These are phyloP conservation scores for Prasinococcaceae sp. DNA, from an alignment of 139 green algal species.

Conservation along the genomic window DNA sequence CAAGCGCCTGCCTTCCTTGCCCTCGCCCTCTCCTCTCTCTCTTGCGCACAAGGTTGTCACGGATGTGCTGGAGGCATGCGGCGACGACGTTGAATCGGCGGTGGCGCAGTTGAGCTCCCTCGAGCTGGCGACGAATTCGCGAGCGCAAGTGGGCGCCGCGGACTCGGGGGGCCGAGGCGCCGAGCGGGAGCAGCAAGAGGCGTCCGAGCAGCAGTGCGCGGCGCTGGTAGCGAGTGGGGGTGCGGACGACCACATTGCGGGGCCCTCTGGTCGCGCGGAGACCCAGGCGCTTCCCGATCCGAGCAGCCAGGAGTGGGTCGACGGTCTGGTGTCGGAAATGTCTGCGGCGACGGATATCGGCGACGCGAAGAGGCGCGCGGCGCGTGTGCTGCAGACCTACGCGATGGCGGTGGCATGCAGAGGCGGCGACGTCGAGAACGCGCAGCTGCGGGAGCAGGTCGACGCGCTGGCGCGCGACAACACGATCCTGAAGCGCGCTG, in stretches of 20 bases:
- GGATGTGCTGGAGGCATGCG: slow-evolving; percentile 11
- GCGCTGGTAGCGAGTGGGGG: neutral
- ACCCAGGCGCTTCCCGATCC: too few relatives aligned
- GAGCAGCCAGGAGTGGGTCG: slow-evolving; percentile 24
- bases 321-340: slow-evolving; percentile 24
- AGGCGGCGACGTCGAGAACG: too few relatives aligned
- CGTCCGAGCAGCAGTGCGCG: neutral
- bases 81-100: slow-evolving; percentile 12
- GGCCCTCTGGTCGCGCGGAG: neutral
- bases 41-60: slow-evolving; percentile 7
- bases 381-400: slow-evolving; percentile 12
- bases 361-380: slow-evolving; percentile 16
- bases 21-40: too few relatives aligned
- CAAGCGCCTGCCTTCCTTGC: too few relatives aligned
- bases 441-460: slow-evolving; percentile 11
- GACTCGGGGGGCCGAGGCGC: neutral
- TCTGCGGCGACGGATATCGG: slow-evolving; percentile 11
- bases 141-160: too few relatives aligned
- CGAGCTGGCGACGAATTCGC: slow-evolving; percentile 1
- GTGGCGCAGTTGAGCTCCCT: slow-evolving; percentile 3
- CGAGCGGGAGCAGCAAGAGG: neutral
- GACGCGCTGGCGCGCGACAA: slow-evolving; percentile 20
- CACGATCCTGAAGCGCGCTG: slow-evolving; percentile 25
- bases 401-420: too few relatives aligned
- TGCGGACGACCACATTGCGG: neutral